Conservation (phyloP, 2,329 filamentous ascomycete species). For the Macroventuria anomochaeta region DNA sequence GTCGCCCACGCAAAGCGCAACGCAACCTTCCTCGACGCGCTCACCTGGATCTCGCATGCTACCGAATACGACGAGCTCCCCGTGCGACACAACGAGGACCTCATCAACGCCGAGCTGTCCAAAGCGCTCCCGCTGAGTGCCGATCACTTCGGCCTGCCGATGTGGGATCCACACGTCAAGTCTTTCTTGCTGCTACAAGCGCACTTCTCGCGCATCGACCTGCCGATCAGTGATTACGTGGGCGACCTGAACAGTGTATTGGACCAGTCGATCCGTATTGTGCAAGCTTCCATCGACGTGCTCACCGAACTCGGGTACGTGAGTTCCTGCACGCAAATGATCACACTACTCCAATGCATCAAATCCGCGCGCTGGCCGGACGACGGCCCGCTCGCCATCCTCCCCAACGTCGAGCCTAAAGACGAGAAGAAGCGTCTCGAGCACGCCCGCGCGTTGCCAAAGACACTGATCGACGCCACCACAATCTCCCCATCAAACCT, state of each 20-base stretch:
- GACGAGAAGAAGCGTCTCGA: conserved; percentile 52
- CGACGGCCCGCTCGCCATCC: conserved; percentile 77
- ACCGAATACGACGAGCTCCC: conserved; percentile 97
- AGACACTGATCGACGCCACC: conserved; percentile 47
- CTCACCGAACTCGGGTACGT: conserved; percentile 86
- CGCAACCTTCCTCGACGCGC: conserved; percentile 79
- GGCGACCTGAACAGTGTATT: conserved; percentile 88
- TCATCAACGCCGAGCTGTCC: conserved; percentile 91
- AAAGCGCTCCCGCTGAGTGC: conserved; percentile 76
- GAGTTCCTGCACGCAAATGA: conserved; percentile 79
- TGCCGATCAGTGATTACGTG: conserved; percentile 96
- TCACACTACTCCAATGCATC: conserved; percentile 85
- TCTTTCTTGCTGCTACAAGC: conserved; percentile 92
- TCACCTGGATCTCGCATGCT: conserved; percentile 91
- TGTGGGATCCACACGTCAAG: conserved; percentile 99
- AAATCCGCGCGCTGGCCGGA: conserved; percentile 92
- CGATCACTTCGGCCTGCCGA: conserved; percentile 72
- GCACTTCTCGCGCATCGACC: conserved; percentile 88
- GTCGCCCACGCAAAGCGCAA: conserved; percentile 75
- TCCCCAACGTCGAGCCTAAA: conserved; percentile 71
- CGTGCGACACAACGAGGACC: conserved; percentile 96
- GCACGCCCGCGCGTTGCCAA: conserved; percentile 45
- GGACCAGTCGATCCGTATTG: conserved; percentile 95
- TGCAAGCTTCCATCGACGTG: conserved; percentile 93
- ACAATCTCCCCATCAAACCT: conserved; percentile 27